phyloP scores from a whole-genome alignment of 2,329 filamentous ascomycete genomes.

The Microdochium bolleyi region DNA sequence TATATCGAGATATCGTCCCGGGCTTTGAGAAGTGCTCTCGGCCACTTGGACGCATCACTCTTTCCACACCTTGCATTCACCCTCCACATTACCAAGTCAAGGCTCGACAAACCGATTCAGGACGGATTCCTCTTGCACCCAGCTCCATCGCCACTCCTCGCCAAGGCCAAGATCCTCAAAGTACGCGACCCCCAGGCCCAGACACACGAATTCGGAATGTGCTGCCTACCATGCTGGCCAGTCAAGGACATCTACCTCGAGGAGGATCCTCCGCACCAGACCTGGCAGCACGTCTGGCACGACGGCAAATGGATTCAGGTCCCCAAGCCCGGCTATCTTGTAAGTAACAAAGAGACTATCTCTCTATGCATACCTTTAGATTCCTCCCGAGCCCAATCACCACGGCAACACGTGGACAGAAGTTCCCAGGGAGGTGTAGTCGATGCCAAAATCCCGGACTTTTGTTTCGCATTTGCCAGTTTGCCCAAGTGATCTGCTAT shows the following conservation, averaged over 20 bases:
- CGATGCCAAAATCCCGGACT: no score
- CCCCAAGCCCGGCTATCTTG: not conserved
- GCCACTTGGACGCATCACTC: no score
- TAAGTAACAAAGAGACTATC: constrained; percentile 13
- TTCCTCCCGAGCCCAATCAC: constrained; percentile 1
- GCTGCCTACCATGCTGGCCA: constrained; percentile 41
- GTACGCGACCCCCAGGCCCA: not conserved
- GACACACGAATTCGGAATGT: constrained; percentile 29
- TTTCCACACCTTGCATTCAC: no score
- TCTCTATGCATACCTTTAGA: constrained; percentile 3
- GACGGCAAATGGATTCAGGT: constrained; percentile 15
- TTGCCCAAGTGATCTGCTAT: not conserved
- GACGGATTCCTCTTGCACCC: no score
- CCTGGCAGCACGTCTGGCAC: constrained; percentile 20
- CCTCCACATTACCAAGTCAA: no score
- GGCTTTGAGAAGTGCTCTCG: no score
- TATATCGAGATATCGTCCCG: no score
- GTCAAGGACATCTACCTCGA: constrained; percentile 39
- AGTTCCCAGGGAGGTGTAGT: no score
- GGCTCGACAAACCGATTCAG: no score
- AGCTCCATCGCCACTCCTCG: no score
- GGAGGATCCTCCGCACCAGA: constrained; percentile 24
- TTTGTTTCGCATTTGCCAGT: not conserved
- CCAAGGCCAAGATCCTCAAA: no score
- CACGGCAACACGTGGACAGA: not conserved